A percentile compares a stretch with the other conserved stretches of the same genome.
phyloP scores from a whole-genome alignment of 345 rosid genomes.

The Conringia planisiliqua region DNA sequence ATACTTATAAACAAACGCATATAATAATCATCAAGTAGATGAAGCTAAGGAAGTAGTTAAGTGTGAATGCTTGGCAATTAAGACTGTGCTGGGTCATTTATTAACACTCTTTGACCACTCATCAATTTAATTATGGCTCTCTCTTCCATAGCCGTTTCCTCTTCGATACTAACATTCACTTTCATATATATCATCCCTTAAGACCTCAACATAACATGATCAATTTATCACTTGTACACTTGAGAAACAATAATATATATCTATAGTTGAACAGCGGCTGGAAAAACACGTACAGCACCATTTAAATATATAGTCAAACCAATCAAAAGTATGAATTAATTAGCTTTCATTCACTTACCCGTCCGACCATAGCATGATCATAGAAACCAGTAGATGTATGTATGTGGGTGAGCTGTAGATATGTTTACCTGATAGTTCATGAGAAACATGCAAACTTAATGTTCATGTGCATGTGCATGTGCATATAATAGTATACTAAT shows the following conservation, averaged over 20 bases:
- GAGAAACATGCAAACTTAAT: slow-evolving; percentile 25
- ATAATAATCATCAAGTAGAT: slow-evolving; percentile 12
- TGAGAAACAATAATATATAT: not conserved
- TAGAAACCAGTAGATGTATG: not conserved
- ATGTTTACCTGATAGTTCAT: not conserved
- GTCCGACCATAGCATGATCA: not conserved
- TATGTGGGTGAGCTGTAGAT: not conserved
- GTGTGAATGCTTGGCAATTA: slow-evolving; percentile 35
- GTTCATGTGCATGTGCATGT: slow-evolving; percentile 28
- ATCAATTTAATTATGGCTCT: slow-evolving; percentile 3
- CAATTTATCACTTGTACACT: not conserved
- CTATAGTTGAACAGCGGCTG: not conserved
- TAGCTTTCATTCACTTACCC: not conserved
- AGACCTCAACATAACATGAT: not conserved
- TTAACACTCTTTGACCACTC: slow-evolving; percentile 32
- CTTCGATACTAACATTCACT: not conserved
- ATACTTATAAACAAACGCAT: not conserved
- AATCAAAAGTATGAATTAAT: not conserved
- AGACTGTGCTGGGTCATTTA: slow-evolving; percentile 28
- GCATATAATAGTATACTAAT: slow-evolving; percentile 28
- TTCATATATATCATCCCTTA: not conserved
- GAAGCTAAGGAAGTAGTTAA: slow-evolving; percentile 25
- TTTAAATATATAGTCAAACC: not conserved
- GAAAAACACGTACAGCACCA: not conserved
- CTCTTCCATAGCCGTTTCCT: slow-evolving; percentile 8